phyloP scores from a whole-genome alignment of 345 rosid species.

The Melastoma malabathricum region DNA sequence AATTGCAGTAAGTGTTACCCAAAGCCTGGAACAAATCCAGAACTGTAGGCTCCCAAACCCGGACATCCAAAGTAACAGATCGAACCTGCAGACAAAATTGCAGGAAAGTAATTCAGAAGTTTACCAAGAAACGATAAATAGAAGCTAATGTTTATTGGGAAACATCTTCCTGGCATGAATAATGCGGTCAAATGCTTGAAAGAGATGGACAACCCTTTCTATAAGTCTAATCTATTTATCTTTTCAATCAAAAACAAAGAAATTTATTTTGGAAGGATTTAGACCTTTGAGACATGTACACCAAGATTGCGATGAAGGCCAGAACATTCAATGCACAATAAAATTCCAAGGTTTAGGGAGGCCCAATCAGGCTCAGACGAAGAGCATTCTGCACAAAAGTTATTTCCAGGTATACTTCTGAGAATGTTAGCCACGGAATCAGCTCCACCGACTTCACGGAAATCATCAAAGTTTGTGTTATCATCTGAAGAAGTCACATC shows the following conservation, averaged over 20 bases:
- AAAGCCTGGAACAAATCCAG: conserved; percentile 47
- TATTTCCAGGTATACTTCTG: conserved; percentile 65
- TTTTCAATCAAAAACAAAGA: background rate
- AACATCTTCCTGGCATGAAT: too few species aligned
- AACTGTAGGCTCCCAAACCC: conserved; percentile 77
- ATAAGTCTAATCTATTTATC: too few species aligned
- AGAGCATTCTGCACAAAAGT: conserved; percentile 70
- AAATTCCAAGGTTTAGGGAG: conserved; percentile 77
- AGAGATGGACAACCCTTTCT: too few species aligned
- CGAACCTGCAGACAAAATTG: conserved; percentile 47
- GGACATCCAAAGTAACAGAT: conserved; percentile 73
- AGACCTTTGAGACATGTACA: conserved; percentile 85
- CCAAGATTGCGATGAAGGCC: conserved; percentile 90
- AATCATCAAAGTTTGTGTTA: conserved; percentile 13
- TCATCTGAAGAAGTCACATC: conserved; percentile 18
- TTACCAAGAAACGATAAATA: too few species aligned
- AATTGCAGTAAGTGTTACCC: conserved; percentile 72
- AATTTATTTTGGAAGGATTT: conserved; percentile 3
- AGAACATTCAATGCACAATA: conserved; percentile 80
- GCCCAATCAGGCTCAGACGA: conserved; percentile 85
- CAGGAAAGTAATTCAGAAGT: background rate
- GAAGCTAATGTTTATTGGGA: too few species aligned
- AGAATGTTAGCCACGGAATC: conserved; percentile 35
- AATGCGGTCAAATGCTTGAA: too few species aligned
- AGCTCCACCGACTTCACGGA: conserved; percentile 13